A percentile compares a stretch with the other conserved stretches of the same genome.
phyloP scores from a whole-genome alignment of 2,329 filamentous ascomycete species.

The Pezicula radicicola region DNA sequence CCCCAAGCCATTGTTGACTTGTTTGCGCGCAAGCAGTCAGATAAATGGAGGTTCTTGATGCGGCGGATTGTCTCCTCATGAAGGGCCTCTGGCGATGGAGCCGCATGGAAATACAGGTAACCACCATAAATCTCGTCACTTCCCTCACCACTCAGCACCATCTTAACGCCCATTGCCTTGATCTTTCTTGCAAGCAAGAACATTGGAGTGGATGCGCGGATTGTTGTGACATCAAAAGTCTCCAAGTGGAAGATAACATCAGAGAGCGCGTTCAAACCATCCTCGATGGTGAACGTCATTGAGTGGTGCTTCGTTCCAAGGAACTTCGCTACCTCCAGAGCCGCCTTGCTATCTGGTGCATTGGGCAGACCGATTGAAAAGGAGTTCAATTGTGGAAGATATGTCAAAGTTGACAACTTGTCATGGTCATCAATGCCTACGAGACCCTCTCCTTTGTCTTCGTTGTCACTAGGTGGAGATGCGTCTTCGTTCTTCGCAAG shows the following conservation, averaged over 20 bases:
- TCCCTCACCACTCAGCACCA: constrained; percentile 96
- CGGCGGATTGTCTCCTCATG: constrained; percentile 92
- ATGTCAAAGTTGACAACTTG: constrained; percentile 83
- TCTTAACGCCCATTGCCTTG: constrained; percentile 99
- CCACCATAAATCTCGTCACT: constrained; percentile 98
- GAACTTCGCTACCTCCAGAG: constrained; percentile 91
- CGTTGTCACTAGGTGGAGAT: constrained; percentile 43
- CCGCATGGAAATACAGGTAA: constrained; percentile 97
- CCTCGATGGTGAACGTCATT: constrained; percentile 97
- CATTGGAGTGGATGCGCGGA: constrained; percentile 97
- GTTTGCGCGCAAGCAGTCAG: constrained; percentile 97
- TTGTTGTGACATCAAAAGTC: constrained; percentile 97
- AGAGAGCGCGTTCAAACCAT: constrained; percentile 92
- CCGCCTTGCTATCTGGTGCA: constrained; percentile 88
- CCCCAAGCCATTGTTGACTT: constrained; percentile 99
- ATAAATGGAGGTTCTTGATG: constrained; percentile 92
- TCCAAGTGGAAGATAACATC: constrained; percentile 99
- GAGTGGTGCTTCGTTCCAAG: constrained; percentile 97
- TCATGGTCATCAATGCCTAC: constrained; percentile 95
- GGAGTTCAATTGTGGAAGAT: constrained; percentile 93
- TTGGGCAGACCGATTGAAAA: constrained; percentile 97
- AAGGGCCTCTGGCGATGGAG: constrained; percentile 87
- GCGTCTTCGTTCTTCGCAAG: constrained; percentile 43
- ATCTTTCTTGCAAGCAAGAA: constrained; percentile 97
- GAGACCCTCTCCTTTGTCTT: constrained; percentile 65